Conservation (phyloP, 1,139 yeast genomes). For the Yamadazyma trypodendri region DNA sequence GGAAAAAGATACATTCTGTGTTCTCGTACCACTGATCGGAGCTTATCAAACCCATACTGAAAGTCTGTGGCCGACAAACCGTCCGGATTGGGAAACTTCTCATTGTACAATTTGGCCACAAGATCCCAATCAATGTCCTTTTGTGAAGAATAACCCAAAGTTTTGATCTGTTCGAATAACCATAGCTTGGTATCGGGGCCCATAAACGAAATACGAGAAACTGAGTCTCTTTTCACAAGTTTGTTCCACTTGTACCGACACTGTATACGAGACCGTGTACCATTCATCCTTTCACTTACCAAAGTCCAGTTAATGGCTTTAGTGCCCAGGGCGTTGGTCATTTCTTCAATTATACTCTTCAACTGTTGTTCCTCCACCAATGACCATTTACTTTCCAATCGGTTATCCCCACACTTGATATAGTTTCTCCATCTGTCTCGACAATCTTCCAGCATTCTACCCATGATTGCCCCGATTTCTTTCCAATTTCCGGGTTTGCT, state of each 20-base stretch:
- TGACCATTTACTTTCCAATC: constrained; percentile 80
- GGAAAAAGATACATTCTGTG: constrained; percentile 25
- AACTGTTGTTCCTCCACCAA: constrained; percentile 66
- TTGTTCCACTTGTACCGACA: constrained; percentile 95
- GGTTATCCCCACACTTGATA: constrained; percentile 78
- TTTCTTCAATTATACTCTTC: constrained; percentile 51
- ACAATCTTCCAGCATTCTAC: constrained; percentile 97
- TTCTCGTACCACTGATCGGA: constrained; percentile 31
- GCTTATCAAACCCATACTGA: constrained; percentile 34
- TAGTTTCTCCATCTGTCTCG: constrained; percentile 95
- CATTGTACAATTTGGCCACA: constrained; percentile 11
- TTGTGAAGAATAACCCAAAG: constrained; percentile 44
- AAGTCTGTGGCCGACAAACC: constrained; percentile 36
- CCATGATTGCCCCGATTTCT: constrained; percentile 69
- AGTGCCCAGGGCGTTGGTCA: constrained; percentile 25
- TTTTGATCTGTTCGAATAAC: constrained; percentile 52
- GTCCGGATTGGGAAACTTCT: constrained; percentile 11
- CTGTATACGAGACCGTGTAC: constrained; percentile 84
- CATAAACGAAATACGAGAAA: constrained; percentile 49
- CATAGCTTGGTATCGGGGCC: constrained; percentile 53
- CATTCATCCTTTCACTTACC: constrained; percentile 87
- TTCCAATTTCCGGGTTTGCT: constrained; percentile 85
- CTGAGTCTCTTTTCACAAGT: constrained; percentile 59
- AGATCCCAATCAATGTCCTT: constrained; percentile 61
- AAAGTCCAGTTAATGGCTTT: constrained; percentile 79